Conservation (phyloP, 805 yeast genomes). For the Lachancea kluyveri region DNA sequence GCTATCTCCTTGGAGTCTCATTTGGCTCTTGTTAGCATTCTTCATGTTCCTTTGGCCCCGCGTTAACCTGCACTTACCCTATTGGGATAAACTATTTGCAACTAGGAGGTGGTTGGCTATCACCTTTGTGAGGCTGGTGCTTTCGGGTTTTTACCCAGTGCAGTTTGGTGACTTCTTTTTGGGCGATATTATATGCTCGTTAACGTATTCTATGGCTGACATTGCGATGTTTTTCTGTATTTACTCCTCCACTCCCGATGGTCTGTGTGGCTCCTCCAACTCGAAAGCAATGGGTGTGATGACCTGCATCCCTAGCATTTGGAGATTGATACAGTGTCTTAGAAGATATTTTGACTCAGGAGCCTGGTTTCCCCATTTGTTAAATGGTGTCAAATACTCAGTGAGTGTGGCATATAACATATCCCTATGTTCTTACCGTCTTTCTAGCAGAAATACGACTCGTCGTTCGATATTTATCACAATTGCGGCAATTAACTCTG, state of each 20-base stretch:
- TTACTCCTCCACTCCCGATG: conserved; percentile 48
- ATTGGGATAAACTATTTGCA: conserved; percentile 34
- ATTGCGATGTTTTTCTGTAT: conserved; percentile 80
- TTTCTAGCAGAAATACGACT: conserved; percentile 23
- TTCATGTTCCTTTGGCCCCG: conserved; percentile 52
- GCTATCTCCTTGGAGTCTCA: conserved; percentile 75
- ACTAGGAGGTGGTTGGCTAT: conserved; percentile 74
- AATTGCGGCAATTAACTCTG: conserved; percentile 68
- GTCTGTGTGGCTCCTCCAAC: conserved; percentile 66
- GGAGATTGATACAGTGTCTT: conserved; percentile 87
- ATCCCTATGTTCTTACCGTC: conserved; percentile 68
- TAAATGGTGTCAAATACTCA: conserved; percentile 76
- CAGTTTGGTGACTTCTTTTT: conserved; percentile 91
- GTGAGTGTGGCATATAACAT: conserved; percentile 63
- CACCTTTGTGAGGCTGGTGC: conserved; percentile 62
- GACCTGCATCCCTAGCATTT: conserved; percentile 76
- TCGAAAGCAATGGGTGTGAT: conserved; percentile 80
- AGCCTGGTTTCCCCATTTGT: conserved; percentile 93
- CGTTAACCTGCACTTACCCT: conserved; percentile 33
- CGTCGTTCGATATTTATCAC: conserved; percentile 58
- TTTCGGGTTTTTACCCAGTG: conserved; percentile 89
- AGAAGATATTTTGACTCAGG: conserved; percentile 91
- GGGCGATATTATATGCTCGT: conserved; percentile 85
- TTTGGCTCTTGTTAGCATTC: conserved; percentile 44
- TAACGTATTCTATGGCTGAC: conserved; percentile 84